phyloP scores from a whole-genome alignment of 441 rosid genomes.

The Francoa sonchifolia region DNA sequence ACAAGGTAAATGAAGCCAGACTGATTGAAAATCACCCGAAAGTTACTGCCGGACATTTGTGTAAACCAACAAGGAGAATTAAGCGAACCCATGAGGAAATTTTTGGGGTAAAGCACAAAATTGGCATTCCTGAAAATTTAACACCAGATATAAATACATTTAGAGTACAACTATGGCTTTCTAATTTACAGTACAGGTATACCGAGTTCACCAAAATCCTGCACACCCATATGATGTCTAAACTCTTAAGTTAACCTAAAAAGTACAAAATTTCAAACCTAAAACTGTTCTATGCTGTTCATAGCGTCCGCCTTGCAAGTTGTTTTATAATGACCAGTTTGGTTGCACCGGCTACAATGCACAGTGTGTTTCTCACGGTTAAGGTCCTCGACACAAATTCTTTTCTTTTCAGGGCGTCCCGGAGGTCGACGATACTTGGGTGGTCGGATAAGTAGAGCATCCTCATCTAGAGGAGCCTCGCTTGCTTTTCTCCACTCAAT shows the following conservation, averaged over 20 bases:
- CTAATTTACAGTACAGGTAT: background rate
- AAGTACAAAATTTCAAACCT: constrained; percentile 11
- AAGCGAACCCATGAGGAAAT: constrained; percentile 2
- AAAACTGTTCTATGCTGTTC: constrained; percentile 31
- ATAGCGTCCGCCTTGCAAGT: constrained; percentile 39
- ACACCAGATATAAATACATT: no score
- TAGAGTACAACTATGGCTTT: no score
- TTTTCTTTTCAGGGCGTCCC: constrained; percentile 52
- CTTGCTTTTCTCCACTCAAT: constrained; percentile 26
- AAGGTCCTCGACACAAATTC: constrained; percentile 31
- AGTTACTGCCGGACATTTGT: background rate
- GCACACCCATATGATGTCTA: background rate
- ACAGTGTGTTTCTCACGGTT: constrained; percentile 39
- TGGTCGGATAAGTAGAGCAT: constrained; percentile 25
- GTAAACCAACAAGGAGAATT: constrained; percentile 17
- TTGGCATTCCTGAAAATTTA: constrained; percentile 24
- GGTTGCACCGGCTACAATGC: constrained; percentile 45
- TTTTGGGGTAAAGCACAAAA: constrained; percentile 15
- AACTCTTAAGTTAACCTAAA: constrained; percentile 5
- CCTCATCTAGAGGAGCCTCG: constrained; percentile 19
- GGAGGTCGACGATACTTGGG: constrained; percentile 45
- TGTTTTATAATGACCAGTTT: constrained; percentile 49
- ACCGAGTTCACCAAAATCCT: background rate
- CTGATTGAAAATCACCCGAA: constrained; percentile 17
- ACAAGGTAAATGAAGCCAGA: constrained; percentile 18